Evolutionary conservation across 164 flowering plant genomes (phyloP), one percentile per base, ranked within the genome.

Genomic region (Stephania yunnanensis): DNA sequence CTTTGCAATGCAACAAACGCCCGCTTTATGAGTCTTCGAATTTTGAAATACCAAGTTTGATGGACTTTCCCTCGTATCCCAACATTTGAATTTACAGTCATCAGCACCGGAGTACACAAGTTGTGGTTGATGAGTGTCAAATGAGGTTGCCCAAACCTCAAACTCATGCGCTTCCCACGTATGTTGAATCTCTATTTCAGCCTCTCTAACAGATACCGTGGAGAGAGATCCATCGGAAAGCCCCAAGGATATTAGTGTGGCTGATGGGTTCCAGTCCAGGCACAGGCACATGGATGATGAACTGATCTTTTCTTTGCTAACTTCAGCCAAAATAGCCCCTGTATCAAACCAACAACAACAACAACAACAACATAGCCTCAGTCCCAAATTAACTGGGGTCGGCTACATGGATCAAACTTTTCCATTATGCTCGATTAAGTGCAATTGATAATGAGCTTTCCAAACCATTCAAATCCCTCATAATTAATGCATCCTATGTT

Each of bases 241-340:
- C 22, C 97, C 98, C 15, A 86, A 83, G 10, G 92, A 69, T 58
- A 93, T 85, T 45, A 89, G 86, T 75, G 92, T 83, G 45, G 91
- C 88, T 46, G 90, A 85, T 19, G 90, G 87, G 42, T 87, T 83
- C 99, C 98, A 96, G 72, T 94, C 99, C 71, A 91, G 61, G 79
- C 87, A 96, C 65, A 96, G 87, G 86, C 99, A 93, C 99, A 96
- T 93, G 19, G 97, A 90, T 12, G 97, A 90, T 12, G 92, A 85
- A 76, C 89, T 88, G 25, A 93, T 73, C 61, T 85, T 80, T 76
- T 85, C 83, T 29, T 71, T 75, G 71, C 68, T 46, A 30, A 86
- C 63, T 78, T 92, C 96, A 72, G 65, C 82, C 70, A 93, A 80
- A 61, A 52, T 36, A n/a, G 50, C 75, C 29, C 86, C 95, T 88